Percentiles rank a stretch among this genome's conserved stretches.
phyloP scores from a whole-genome alignment of 2,329 filamentous ascomycete genomes.

The Dothideomycetidae sp. region DNA sequence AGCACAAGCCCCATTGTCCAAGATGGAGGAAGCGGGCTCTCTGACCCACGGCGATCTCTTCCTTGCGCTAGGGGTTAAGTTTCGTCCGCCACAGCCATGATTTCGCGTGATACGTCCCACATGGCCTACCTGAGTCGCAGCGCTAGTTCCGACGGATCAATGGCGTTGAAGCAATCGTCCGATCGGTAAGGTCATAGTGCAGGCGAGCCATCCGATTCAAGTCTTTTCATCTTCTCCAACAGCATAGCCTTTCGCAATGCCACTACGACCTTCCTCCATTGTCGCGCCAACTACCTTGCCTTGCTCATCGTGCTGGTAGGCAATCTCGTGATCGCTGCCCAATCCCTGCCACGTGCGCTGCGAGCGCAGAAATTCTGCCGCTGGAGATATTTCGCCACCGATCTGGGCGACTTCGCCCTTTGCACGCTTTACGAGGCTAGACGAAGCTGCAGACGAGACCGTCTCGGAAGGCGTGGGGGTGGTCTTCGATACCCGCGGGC shows the following conservation, averaged over 20 bases:
- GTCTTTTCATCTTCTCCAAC: conserved; percentile 45
- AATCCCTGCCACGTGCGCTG: conserved; percentile 83
- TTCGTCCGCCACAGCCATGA: too few species aligned
- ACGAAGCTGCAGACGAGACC: conserved; percentile 4
- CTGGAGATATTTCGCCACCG: conserved; percentile 78
- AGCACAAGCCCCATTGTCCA: too few species aligned
- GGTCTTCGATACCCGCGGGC: conserved; percentile 13
- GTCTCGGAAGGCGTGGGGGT: conserved; percentile 7
- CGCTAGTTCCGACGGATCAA: too few species aligned
- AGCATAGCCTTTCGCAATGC: conserved; percentile 76
- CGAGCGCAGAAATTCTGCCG: conserved; percentile 70
- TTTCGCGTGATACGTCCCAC: too few species aligned
- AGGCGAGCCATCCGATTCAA: too few species aligned
- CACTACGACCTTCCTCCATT: conserved; percentile 74
- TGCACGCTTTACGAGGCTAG: conserved; percentile 45
- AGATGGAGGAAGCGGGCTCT: too few species aligned
- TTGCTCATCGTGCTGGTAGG: conserved; percentile 42
- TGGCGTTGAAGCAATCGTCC: too few species aligned
- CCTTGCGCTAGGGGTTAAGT: too few species aligned
- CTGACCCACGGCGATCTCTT: too few species aligned
- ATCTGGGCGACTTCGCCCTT: conserved; percentile 65
- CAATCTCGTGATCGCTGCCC: conserved; percentile 64
- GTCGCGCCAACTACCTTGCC: conserved; percentile 41
- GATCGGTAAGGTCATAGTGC: too few species aligned
- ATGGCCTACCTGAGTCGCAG: too few species aligned